Evolutionary conservation across 139 green algal genomes (phyloP).

Genomic region (Astrephomene gubernaculifera): DNA sequence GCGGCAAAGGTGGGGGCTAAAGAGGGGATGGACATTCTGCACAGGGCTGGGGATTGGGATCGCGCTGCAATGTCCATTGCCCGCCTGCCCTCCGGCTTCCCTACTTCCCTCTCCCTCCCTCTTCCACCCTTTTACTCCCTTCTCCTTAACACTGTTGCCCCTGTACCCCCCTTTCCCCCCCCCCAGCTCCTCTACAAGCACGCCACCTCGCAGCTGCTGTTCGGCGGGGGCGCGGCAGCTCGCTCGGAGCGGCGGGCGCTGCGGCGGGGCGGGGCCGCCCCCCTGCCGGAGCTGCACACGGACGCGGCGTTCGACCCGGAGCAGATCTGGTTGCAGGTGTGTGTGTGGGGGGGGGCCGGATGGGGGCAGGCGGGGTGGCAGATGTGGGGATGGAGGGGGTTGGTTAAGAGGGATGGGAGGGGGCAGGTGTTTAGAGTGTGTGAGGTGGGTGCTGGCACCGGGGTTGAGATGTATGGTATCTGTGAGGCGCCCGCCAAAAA

Average conservation of each 20-base stretch:
- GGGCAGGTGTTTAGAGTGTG: not conserved
- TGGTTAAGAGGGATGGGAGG: not conserved
- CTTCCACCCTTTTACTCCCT: not conserved
- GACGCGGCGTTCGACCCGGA: conserved; percentile 65
- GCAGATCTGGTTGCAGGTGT: conserved; percentile 61
- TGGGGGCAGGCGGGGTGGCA: not conserved
- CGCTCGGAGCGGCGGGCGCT: conserved; percentile 3
- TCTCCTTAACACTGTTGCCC: too few species aligned
- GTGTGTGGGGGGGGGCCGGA: not conserved
- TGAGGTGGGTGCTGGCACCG: not conserved
- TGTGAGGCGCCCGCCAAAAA: too few species aligned
- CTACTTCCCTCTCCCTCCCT: not conserved
- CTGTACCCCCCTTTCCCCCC: not conserved
- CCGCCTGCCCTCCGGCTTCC: not conserved
- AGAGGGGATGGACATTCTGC: too few species aligned
- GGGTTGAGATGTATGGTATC: not conserved
- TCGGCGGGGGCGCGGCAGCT: not conserved
- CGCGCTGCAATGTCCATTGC: too few species aligned
- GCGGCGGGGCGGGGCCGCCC: not conserved
- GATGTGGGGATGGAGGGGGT: not conserved
- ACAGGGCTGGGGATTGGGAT: too few species aligned
- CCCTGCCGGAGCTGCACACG: conserved; percentile 57
- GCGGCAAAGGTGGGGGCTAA: conserved; percentile 73
- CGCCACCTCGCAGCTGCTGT: not conserved
- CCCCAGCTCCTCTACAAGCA: conserved; percentile 41